Percentiles rank a stretch among this genome's conserved stretches.
These are phyloP conservation scores for Zalaria obscura DNA, from an alignment of 2,329 filamentous ascomycete species.

Conservation along the genomic window DNA sequence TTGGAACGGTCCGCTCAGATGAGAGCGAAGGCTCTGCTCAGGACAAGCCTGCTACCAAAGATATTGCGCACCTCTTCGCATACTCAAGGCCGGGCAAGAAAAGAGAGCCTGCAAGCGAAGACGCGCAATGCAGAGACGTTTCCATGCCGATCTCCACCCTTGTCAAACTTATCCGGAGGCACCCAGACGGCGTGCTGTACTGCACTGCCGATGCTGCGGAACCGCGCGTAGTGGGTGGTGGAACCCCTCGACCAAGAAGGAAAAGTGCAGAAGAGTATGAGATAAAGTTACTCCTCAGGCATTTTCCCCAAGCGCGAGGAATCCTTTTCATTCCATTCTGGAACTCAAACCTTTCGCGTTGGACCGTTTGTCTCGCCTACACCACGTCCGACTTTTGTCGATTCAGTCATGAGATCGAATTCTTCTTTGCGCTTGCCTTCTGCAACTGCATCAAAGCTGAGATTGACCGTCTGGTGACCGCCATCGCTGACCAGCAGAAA, in stretches of 20 bases:
- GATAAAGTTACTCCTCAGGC: constrained; percentile 10
- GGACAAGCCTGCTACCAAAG: background rate
- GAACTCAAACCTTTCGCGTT: constrained; percentile 25
- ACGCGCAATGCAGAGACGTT: background rate
- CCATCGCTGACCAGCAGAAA: constrained; percentile 29
- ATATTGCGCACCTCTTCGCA: background rate
- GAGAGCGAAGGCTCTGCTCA: too few species aligned
- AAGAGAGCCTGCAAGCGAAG: background rate
- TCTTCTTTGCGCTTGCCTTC: constrained; percentile 22
- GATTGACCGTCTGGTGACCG: constrained; percentile 19
- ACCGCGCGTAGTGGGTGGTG: too few species aligned
- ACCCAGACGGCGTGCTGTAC: background rate
- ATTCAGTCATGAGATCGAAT: constrained; percentile 21
- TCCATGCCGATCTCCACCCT: background rate
- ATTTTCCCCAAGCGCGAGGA: constrained; percentile 31
- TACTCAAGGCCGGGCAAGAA: background rate
- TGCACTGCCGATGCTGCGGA: background rate
- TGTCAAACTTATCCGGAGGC: background rate
- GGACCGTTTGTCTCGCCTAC: constrained; percentile 20
- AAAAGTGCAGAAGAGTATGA: constrained; percentile 4
- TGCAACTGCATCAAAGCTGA: constrained; percentile 24
- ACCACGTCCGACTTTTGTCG: constrained; percentile 28
- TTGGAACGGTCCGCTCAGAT: background rate
- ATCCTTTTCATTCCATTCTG: constrained; percentile 37
- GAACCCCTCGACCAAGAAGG: background rate